phyloP scores from a whole-genome alignment of 345 rosid genomes.

The Toxicodendron radicans region DNA sequence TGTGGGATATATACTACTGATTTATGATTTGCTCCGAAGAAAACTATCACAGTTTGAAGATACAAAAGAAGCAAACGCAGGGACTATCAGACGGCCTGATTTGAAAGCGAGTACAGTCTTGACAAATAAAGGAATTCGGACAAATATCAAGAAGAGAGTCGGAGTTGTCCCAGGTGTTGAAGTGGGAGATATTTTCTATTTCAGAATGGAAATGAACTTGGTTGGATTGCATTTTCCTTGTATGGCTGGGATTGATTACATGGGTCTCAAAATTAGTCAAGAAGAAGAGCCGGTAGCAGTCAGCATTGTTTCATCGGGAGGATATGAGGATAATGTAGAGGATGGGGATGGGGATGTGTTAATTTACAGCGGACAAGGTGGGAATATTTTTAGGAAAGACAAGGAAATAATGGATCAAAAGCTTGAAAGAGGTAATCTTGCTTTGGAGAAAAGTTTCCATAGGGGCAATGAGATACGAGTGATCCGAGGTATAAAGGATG shows the following conservation, averaged over 20 bases:
- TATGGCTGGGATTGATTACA: conserved; percentile 93
- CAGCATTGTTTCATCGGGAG: conserved; percentile 83
- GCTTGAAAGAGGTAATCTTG: conserved; percentile 92
- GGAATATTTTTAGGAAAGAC: conserved; percentile 50
- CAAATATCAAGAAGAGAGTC: conserved; percentile 63
- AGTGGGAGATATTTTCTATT: conserved; percentile 80
- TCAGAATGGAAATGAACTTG: conserved; percentile 82
- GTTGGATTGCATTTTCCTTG: conserved; percentile 78
- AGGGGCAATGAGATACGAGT: conserved; percentile 63
- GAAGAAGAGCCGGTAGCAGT: conserved; percentile 78
- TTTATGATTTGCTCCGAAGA: conserved; percentile 52
- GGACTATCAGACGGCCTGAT: conserved; percentile 40
- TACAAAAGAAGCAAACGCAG: conserved; percentile 30
- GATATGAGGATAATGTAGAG: conserved; percentile 77
- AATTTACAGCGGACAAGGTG: conserved; percentile 85
- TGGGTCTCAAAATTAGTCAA: conserved; percentile 47
- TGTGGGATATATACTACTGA: conserved; percentile 37
- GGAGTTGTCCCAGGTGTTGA: conserved; percentile 82
- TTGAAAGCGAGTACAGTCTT: conserved; percentile 47
- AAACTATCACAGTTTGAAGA: conserved; percentile 51
- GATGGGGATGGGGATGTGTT: conserved; percentile 64
- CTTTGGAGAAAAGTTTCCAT: conserved; percentile 80
- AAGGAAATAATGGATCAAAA: conserved; percentile 73
- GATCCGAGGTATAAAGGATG: conserved; percentile 62
- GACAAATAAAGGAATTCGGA: conserved; percentile 59